A percentile compares a stretch with the other conserved stretches of the same genome.
Conservation (phyloP, 208 protist species). For the Crithidia mellificae region DNA sequence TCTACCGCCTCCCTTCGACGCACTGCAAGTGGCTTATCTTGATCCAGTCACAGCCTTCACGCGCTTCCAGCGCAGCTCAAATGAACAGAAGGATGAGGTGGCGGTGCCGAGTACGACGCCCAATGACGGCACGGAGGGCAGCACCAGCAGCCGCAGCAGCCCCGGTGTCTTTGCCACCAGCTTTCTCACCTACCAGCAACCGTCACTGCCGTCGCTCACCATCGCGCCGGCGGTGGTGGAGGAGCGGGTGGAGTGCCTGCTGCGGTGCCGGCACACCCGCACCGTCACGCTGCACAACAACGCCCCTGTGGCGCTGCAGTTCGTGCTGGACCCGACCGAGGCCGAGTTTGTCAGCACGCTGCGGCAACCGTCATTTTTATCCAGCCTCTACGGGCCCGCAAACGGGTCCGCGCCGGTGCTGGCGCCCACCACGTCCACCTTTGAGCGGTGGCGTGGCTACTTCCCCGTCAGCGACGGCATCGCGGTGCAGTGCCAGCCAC, state of each 20-base stretch:
- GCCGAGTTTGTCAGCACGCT: constrained; percentile 39
- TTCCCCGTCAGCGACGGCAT: constrained; percentile 39
- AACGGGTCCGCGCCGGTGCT: constrained; percentile 2
- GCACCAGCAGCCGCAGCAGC: too few relatives aligned
- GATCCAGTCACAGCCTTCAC: constrained; percentile 30
- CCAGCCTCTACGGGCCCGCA: neutral
- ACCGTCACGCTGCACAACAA: constrained; percentile 76
- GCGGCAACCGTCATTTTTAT: neutral
- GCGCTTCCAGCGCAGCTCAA: constrained; percentile 10
- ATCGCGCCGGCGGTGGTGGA: constrained; percentile 69
- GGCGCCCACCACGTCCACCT: constrained; percentile 13
- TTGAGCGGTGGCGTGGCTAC: constrained; percentile 35
- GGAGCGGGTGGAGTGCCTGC: constrained; percentile 79
- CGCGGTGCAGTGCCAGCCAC: constrained; percentile 63
- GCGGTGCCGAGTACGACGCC: neutral
- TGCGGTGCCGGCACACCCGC: constrained; percentile 63
- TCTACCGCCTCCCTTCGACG: constrained; percentile 1
- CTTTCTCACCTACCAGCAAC: constrained; percentile 83
- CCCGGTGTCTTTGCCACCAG: constrained; percentile 70
- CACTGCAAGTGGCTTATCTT: constrained; percentile 31
- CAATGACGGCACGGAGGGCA: too few relatives aligned
- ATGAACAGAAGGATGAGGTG: neutral
- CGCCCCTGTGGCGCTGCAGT: constrained; percentile 69
- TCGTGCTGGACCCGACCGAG: constrained; percentile 65
- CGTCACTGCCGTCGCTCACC: constrained; percentile 49